These are phyloP conservation scores for Candida nanaspora DNA, from an alignment of 805 yeast genomes.

Conservation along the genomic window DNA sequence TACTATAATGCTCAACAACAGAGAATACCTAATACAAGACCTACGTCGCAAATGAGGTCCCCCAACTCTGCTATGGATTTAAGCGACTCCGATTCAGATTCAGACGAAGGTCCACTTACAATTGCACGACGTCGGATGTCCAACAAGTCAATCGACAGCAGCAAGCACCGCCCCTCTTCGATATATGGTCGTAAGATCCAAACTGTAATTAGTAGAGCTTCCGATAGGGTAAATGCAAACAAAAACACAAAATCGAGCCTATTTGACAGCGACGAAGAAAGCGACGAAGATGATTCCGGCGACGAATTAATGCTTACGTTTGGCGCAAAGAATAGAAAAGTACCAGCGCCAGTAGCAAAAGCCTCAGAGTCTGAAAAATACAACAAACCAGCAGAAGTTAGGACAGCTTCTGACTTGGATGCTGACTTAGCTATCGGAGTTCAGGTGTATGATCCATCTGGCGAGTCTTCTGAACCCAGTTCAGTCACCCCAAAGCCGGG, in stretches of 20 bases:
- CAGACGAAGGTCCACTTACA: conserved; percentile 1
- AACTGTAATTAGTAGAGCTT: not conserved
- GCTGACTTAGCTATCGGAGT: not conserved
- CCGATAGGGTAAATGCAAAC: too few species aligned
- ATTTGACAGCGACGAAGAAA: not conserved
- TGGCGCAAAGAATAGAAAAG: not conserved
- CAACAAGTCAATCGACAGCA: not conserved
- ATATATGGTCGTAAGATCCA: conserved; percentile 2
- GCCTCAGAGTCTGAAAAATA: not conserved
- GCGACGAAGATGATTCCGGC: conserved; percentile 1
- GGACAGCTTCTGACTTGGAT: not conserved
- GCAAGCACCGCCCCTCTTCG: not conserved
- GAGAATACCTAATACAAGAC: too few species aligned
- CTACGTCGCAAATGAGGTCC: too few species aligned
- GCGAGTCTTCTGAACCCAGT: not conserved
- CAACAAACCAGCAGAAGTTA: not conserved
- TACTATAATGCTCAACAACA: not conserved
- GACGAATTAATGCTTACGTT: not conserved
- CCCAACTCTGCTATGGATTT: conserved; percentile 10
- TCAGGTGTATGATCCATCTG: not conserved
- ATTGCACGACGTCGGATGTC: not conserved
- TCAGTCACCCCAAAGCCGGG: not conserved
- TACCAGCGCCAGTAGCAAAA: not conserved
- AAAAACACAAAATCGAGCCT: too few species aligned
- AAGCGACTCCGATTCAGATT: conserved; percentile 8